Evolutionary conservation across 2,329 filamentous ascomycete species (phyloP).

Genomic region (Fusarium sp.): DNA sequence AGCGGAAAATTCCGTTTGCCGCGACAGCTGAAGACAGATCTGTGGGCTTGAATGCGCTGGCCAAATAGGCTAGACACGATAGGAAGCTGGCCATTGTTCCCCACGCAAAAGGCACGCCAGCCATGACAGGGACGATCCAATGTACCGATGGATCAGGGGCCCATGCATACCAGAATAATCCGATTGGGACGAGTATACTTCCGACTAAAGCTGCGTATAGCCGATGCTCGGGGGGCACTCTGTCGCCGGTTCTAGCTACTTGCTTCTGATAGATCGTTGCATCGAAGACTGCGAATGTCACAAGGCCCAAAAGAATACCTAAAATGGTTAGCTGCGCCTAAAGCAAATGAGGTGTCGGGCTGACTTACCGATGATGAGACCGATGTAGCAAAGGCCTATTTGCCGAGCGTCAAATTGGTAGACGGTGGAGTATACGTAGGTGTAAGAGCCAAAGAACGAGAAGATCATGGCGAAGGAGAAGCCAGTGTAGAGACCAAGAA

Average conservation of each 20-base stretch:
- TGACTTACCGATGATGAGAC: constrained; percentile 5
- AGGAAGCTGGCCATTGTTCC: constrained; percentile 10
- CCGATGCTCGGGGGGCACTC: constrained; percentile 2
- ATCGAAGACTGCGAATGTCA: constrained; percentile 12
- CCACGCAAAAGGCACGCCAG: constrained; percentile 14
- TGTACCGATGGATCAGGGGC: not conserved
- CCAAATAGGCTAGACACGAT: not conserved
- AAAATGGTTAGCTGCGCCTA: not conserved
- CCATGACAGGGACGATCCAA: constrained; percentile 18
- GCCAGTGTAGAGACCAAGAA: constrained; percentile 7
- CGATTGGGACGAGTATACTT: constrained; percentile 10
- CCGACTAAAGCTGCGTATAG: constrained; percentile 8
- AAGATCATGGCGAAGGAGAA: constrained; percentile 24
- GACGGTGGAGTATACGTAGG: constrained; percentile 2
- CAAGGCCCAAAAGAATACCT: constrained; percentile 8
- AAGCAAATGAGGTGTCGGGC: rapidly evolving
- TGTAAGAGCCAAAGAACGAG: constrained; percentile 15
- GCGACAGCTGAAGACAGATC: not conserved
- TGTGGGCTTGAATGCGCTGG: not conserved
- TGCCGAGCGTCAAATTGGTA: constrained; percentile 9
- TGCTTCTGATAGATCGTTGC: constrained; percentile 10
- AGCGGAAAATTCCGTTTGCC: constrained; percentile 9
- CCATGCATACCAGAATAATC: constrained; percentile 26
- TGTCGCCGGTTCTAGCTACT: constrained; percentile 7
- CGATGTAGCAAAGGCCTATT: constrained; percentile 15